Percentiles rank a stretch among this genome's conserved stretches.
phyloP scores from a whole-genome alignment of 164 flowering plant genomes.

The Annona cherimola region DNA sequence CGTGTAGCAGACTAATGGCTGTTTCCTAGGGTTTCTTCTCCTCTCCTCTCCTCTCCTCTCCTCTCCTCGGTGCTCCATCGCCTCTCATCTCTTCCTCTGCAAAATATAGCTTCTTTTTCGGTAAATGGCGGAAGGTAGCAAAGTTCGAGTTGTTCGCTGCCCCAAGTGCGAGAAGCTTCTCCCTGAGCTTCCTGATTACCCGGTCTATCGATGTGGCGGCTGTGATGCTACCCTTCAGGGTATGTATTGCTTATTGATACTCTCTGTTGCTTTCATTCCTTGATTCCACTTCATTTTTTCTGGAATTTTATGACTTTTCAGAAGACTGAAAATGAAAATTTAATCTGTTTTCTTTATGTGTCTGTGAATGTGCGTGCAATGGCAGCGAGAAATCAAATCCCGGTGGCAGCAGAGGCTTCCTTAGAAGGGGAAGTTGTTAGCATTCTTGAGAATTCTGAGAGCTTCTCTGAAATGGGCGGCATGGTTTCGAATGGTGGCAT shows the following conservation, averaged over 20 bases:
- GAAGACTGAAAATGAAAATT: neutral
- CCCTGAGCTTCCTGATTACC: conserved; percentile 38
- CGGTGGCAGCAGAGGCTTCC: conserved; percentile 17
- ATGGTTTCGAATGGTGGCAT: conserved; percentile 9
- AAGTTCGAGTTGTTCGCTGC: conserved; percentile 53
- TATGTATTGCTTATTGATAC: conserved; percentile 10
- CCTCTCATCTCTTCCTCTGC: neutral
- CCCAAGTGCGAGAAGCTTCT: conserved; percentile 56
- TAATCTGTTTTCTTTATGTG: conserved; percentile 4
- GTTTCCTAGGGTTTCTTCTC: neutral
- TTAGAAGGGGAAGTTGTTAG: conserved; percentile 23
- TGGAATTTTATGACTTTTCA: neutral
- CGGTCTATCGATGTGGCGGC: conserved; percentile 58
- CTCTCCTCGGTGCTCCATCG: neutral
- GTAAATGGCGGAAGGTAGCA: conserved; percentile 40
- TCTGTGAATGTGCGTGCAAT: conserved; percentile 1
- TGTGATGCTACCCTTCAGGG: conserved; percentile 58
- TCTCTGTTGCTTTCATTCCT: neutral
- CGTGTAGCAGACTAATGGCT: neutral
- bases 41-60: neutral
- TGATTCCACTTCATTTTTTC: too few relatives aligned
- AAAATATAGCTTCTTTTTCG: neutral
- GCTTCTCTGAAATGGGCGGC: conserved; percentile 9
- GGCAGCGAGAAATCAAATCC: conserved; percentile 33
- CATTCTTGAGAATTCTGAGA: conserved; percentile 18